A percentile compares a stretch with the other conserved stretches of the same genome.
These are phyloP conservation scores for Pisolithus sp. DNA, from an alignment of 768 basidiomycete species.

Conservation along the genomic window DNA sequence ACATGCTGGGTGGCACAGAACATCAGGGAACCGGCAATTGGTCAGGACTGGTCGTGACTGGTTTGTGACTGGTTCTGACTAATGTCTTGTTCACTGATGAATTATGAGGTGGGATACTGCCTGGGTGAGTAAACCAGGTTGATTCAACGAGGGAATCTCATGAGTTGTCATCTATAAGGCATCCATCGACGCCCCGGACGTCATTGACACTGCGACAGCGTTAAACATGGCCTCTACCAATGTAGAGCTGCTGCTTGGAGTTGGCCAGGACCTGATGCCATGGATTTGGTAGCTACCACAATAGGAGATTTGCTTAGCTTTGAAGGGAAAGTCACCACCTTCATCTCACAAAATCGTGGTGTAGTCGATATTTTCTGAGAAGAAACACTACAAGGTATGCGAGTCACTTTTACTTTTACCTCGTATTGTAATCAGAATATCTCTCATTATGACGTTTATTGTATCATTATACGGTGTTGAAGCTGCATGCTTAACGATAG, in stretches of 20 bases:
- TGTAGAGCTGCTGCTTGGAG: slow-evolving; percentile 38
- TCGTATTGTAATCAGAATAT: too few species aligned
- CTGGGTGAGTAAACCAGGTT: slow-evolving; percentile 75
- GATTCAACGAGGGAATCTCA: background rate
- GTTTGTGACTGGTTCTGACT: too few species aligned
- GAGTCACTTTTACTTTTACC: background rate
- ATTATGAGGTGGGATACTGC: slow-evolving; percentile 82
- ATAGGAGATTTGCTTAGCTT: slow-evolving; percentile 38
- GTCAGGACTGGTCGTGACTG: too few species aligned
- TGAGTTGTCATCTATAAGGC: slow-evolving; percentile 20
- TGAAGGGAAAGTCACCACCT: slow-evolving; percentile 38
- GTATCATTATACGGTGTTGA: too few species aligned
- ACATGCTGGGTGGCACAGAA: slow-evolving; percentile 80
- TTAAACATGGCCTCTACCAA: slow-evolving; percentile 37
- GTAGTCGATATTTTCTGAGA: slow-evolving; percentile 31
- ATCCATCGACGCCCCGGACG: slow-evolving; percentile 32
- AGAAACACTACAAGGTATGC: background rate
- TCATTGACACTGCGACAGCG: slow-evolving; percentile 33
- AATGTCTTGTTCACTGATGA: too few species aligned
- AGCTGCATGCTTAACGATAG: too few species aligned
- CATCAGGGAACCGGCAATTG: too few species aligned
- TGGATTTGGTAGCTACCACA: slow-evolving; percentile 36
- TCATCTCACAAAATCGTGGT: slow-evolving; percentile 32
- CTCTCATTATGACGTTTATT: too few species aligned
- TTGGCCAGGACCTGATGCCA: slow-evolving; percentile 11